Evolutionary conservation across 345 rosid genomes (phyloP), one percentile per base, ranked within the genome.

Genomic region (Ceriops decandra): DNA sequence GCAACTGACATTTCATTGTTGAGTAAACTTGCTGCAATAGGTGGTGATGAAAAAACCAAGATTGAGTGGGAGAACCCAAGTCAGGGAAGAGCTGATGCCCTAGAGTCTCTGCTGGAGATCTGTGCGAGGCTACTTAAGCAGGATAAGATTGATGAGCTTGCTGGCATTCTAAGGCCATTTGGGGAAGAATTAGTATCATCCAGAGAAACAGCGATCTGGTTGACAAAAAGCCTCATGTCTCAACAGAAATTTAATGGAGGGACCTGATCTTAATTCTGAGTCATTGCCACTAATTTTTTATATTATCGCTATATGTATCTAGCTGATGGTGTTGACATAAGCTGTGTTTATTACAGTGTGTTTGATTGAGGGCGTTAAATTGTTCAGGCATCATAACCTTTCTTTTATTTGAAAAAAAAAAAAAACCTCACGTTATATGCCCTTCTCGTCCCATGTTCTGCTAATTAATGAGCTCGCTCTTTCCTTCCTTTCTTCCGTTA

Each of bases 141-240:
- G 63, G 96, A 91, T 54, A 91, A 91, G 67, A 74, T 83, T 16
- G 92, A 95, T n/a, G 99, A 95, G 68, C 96, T 95, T 56, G 72
- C 95, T 13, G 96, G 98, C 52, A 87, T 95, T 73, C 87, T 91
- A 35, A 84, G 85, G 70, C 99, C 99, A 33, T 95, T 95, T 51
- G 97, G 98, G 3, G 96, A 88, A 74, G 99, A 95, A 70, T 77
- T 77, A 11, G 96, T 90, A 5, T 95, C 99, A 5, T 93, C 99
- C 0, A 90, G 97, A 70, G 99, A 95, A 76, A 95, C 99, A n/a
- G 99, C 99, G 21, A 95, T 95, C 65, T 95, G 93, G 97, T 82
- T 95, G 70, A 91, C 96, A 22, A 91, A 87, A 80, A 86, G 90
- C 80, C 96, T 95, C 64, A 74, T 91, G 84, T 81, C 98, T 68